Base-by-base conservation (phyloP, 2,329 filamentous ascomycete species). In the Coniella lustricola region DNA sequence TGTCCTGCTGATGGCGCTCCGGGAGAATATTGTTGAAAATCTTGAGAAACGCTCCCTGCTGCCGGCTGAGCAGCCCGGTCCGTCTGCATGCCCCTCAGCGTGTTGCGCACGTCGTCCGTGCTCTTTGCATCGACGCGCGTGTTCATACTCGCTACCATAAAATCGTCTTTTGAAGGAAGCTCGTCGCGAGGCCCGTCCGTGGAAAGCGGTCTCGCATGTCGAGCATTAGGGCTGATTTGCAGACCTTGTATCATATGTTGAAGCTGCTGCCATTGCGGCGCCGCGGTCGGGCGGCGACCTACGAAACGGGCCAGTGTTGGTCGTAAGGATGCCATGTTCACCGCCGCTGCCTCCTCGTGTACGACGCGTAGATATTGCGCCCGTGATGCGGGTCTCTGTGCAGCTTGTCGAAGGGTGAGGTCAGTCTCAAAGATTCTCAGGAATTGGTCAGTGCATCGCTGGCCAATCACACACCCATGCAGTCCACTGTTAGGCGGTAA, bases 181-280 rank as follows among this genome's bases (percentile, higher is more conserved):
- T 35, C 32, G 5, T 43, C 44, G 38, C 25, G 40, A 45, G 25
- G 44, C 37, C 25, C 25, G 20, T 25, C 29, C 20, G 50, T 52
- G 33, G 52, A 54, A 4, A 41, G 42, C 47, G 22, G 39, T 20
- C 50, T 48, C 18, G 49, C 43, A 42, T 41, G 44, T 20, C 38
- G 38, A 35, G 41, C 34, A 29, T 44, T 45, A 7, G 50, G 39
- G 34, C 41, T 47, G 25, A 51, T 40, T 31, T 53, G 47, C 29
- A 53, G 40, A 10, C 48, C 41, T 25, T 54, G 51, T 29, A 51
- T 22, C 49, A 46, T 50, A 4, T 50, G 48, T 14, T 48, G 39
- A 4, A 52, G 34, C 40, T 55, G 48, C 33, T 54, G 51, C 48
- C 52, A 53, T 54, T 52, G 47, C 40, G 55, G 53, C 54, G 40